Evolutionary conservation across 805 yeast genomes (phyloP).

Genomic region (Ogataea paradorogensis): DNA sequence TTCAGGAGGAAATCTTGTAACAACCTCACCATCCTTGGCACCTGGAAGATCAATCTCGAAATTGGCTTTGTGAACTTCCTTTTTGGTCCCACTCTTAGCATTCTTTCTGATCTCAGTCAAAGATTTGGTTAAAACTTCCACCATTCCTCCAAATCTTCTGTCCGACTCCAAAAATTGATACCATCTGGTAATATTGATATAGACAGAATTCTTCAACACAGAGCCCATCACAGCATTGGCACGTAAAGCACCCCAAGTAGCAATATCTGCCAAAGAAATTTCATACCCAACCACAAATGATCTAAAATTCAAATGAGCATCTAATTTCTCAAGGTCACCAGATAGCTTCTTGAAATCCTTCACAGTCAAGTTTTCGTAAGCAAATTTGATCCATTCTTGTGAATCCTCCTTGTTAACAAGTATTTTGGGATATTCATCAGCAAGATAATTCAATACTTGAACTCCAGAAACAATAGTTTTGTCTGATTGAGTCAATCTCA

Average conservation of each 20-base stretch:
- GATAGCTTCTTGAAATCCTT: conserved; percentile 89
- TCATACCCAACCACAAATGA: conserved; percentile 69
- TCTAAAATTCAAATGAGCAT: conserved; percentile 79
- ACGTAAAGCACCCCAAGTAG: conserved; percentile 91
- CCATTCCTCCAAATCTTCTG: conserved; percentile 64
- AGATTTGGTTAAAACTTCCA: conserved; percentile 64
- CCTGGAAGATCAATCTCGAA: conserved; percentile 90
- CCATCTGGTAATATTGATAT: conserved; percentile 91
- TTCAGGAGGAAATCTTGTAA: conserved; percentile 99
- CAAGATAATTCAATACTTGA: conserved; percentile 48
- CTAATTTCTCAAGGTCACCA: conserved; percentile 73
- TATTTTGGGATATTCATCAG: conserved; percentile 50
- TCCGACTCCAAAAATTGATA: conserved; percentile 72
- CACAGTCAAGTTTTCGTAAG: conserved; percentile 63
- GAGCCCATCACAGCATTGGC: conserved; percentile 93
- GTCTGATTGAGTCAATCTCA: conserved; percentile 44
- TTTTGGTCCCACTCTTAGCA: conserved; percentile 56
- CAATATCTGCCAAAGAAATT: conserved; percentile 76
- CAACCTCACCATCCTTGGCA: conserved; percentile 92
- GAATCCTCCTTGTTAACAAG: conserved; percentile 38
- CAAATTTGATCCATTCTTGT: conserved; percentile 65
- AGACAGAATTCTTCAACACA: conserved; percentile 78
- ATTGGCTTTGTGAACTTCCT: conserved; percentile 89
- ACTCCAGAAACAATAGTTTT: conserved; percentile 41
- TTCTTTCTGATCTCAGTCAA: conserved; percentile 71